Conservation (phyloP, 805 yeast genomes). For the Tetrapisispora phaffii region DNA sequence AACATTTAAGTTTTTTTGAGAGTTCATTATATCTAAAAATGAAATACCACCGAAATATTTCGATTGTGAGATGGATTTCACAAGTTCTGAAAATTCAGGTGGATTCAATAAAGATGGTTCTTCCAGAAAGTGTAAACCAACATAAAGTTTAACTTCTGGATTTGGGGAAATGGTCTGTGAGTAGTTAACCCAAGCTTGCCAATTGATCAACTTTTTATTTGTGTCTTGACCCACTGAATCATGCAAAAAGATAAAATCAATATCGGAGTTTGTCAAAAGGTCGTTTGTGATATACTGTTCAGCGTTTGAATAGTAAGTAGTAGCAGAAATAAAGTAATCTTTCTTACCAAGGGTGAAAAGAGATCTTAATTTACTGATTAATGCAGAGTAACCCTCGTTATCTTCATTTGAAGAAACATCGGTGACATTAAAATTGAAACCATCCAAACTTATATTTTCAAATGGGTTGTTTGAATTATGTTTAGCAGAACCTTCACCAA, state of each 20-base stretch:
- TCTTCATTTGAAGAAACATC: slow-evolving; percentile 41
- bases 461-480: slow-evolving; percentile 48
- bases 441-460: slow-evolving; percentile 71
- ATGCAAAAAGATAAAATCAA: slow-evolving; percentile 78
- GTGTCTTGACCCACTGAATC: slow-evolving; percentile 80
- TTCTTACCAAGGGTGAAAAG: slow-evolving; percentile 45
- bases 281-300: slow-evolving; percentile 53
- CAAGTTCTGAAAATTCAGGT: slow-evolving; percentile 30
- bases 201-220: slow-evolving; percentile 45
- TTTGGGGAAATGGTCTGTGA: slow-evolving; percentile 56
- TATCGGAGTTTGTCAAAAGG: slow-evolving; percentile 44
- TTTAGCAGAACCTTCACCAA: slow-evolving; percentile 42
- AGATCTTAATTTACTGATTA: slow-evolving; percentile 45
- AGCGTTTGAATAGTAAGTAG: slow-evolving; percentile 87
- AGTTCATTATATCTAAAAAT: slow-evolving; percentile 54
- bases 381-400: slow-evolving; percentile 54
- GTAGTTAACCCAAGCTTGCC: slow-evolving; percentile 62
- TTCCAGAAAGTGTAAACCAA: slow-evolving; percentile 66
- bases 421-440: slow-evolving; percentile 77
- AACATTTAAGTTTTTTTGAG: not conserved
- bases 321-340: slow-evolving; percentile 67
- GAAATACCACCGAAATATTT: slow-evolving; percentile 76
- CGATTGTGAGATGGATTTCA: slow-evolving; percentile 64
- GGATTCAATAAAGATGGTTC: slow-evolving; percentile 12
- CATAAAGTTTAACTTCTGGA: slow-evolving; percentile 52